Percentiles rank a stretch among this genome's conserved stretches.
phyloP scores from a whole-genome alignment of 2,329 filamentous ascomycete species.

The Hansfordia pulvinata region DNA sequence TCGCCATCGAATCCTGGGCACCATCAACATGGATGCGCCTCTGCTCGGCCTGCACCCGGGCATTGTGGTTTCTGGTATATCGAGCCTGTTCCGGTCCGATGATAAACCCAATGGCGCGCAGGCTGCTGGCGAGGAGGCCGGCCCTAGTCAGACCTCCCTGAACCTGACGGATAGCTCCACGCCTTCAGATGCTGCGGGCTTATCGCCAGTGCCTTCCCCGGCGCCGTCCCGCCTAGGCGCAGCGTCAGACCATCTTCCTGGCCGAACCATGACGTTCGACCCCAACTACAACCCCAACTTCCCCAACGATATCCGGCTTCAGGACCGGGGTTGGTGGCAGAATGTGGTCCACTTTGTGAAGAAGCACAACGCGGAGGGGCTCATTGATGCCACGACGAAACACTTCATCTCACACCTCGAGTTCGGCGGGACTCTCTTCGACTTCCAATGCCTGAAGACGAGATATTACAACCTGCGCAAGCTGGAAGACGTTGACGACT shows the following conservation, averaged over 20 bases:
- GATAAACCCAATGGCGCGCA: conserved; percentile 14
- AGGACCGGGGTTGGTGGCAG: conserved; percentile 55
- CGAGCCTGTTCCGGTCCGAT: conserved; percentile 55
- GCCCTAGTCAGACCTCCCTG: conserved; percentile 5
- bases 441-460: conserved; percentile 54
- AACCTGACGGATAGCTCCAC: no score
- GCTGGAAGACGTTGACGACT: conserved; percentile 57
- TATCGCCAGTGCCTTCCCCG: conserved; percentile 9
- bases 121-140: conserved; percentile 2
- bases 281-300: conserved; percentile 67
- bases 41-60: conserved; percentile 83
- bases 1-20: conserved; percentile 66
- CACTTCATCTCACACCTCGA: conserved; percentile 72
- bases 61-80: conserved; percentile 68
- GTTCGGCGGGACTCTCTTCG: conserved; percentile 69
- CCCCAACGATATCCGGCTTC: conserved; percentile 57
- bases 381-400: conserved; percentile 55
- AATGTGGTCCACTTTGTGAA: conserved; percentile 62
- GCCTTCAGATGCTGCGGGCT: conserved; percentile 6
- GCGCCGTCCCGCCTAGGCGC: no score
- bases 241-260: no score
- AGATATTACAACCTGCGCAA: conserved; percentile 58
- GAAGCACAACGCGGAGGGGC: conserved; percentile 61
- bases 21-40: conserved; percentile 72
- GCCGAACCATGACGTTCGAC: conserved; percentile 27